Percentiles rank a stretch among this genome's conserved stretches.
Conservation (phyloP, 2,329 filamentous ascomycete species). For the Fusarium cyanostomum region DNA sequence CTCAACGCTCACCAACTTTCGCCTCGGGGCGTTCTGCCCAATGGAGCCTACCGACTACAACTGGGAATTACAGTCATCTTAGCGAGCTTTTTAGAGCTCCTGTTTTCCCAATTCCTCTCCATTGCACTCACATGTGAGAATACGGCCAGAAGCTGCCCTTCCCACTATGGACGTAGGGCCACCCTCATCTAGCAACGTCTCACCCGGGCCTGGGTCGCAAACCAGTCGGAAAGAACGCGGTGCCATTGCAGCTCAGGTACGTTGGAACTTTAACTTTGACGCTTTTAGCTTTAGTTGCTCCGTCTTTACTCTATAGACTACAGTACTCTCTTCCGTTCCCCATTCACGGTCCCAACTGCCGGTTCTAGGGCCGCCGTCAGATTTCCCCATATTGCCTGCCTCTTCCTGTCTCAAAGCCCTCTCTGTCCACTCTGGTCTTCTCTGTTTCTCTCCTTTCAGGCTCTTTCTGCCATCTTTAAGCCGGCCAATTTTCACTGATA, state of each 20-base stretch:
- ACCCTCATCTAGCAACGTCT: conserved; percentile 45
- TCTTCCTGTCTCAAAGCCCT: not conserved
- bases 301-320: no score
- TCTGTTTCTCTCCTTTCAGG: not conserved
- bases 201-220: conserved; percentile 47
- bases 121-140: conserved; percentile 33
- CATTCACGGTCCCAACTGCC: no score
- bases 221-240: conserved; percentile 51
- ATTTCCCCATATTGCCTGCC: not conserved
- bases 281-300: not conserved
- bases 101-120: conserved; percentile 10
- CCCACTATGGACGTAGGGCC: conserved; percentile 41
- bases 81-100: conserved; percentile 41
- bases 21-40: conserved; percentile 22
- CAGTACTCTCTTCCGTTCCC: no score
- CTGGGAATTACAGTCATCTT: conserved; percentile 27
- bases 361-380: no score
- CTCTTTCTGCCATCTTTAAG: not conserved
- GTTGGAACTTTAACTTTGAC: conserved; percentile 6
- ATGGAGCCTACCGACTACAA: conserved; percentile 35
- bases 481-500: conserved; percentile 17
- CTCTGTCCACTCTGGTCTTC: not conserved
- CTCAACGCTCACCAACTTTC: conserved; percentile 21
- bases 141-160: conserved; percentile 22
- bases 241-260: conserved; percentile 53